Evolutionary conservation across 2,329 filamentous ascomycete species (phyloP), one percentile per base, ranked within the genome.

Genomic region (Penicillium paneum): DNA sequence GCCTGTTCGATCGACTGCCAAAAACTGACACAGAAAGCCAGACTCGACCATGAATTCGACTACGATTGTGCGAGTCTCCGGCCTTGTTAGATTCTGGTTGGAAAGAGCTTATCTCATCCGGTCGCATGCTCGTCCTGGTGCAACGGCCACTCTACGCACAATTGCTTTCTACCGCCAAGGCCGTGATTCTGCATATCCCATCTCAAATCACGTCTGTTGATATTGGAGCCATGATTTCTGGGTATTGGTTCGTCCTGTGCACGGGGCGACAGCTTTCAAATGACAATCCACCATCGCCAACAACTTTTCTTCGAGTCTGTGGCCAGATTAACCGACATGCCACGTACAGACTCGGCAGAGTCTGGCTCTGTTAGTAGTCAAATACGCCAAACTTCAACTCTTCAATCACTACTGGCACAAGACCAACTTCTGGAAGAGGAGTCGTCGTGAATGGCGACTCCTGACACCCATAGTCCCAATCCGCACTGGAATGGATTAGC

Each of bases 381-480:
- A 35, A 35, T 5, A 35, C 34, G n/a, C 5, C 8, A 17, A 35
- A 8, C 1, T 15, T 19, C 26, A 7, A 6, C 12, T 13, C 5
- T 36, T 12, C 19, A 42, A 54, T 66, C 34, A 66, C 6, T 59
- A 28, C 66, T 68, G 17, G 64, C 65, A 39, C 66, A 68, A 8
- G 66, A 64, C 58, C 66, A 68, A 42, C 58, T 62, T 31, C 38
- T 52, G n/a, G 55, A 55, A 43, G 32, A 24, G 13, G 64, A 57
- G 48, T 67, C 65, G 7, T 64, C 48, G 52, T 67, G 66, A 40
- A 67, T 67, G 8, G 66, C 64, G 13, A 60, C 62, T 2, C 62
- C 64, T 3, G 66, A 67, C 3, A 67, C 64, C 38, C 56, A 68
- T 1, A 68, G 60, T 41, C 65, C 66, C 49, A 67, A 50, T 8